Percentiles rank a stretch among this genome's conserved stretches.
Evolutionary conservation across 495 filamentous ascomycete species (phyloP).

Genomic region (Platismatia glauca): DNA sequence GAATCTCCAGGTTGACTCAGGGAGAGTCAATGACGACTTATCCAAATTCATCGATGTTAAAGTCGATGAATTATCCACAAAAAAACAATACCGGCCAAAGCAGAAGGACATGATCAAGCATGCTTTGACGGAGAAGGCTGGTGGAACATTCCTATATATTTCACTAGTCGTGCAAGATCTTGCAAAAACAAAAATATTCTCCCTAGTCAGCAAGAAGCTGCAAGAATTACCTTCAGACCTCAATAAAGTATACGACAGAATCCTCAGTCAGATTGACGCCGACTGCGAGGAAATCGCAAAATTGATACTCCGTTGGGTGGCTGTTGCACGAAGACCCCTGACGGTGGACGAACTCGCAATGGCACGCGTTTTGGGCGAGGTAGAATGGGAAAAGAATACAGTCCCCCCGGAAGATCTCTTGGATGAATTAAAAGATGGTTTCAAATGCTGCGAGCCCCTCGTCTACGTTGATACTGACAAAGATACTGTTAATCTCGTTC

Average conservation of each 20-base stretch:
- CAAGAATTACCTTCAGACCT: conserved; percentile 21
- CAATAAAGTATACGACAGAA: conserved; percentile 22
- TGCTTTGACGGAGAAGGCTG: conserved; percentile 28
- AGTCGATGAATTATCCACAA: conserved; percentile 30
- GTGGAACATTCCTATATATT: conserved; percentile 42
- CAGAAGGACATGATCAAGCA: conserved; percentile 26
- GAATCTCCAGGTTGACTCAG: conserved; percentile 24
- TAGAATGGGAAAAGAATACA: background rate
- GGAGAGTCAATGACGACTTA: conserved; percentile 26
- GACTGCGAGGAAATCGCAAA: conserved; percentile 16
- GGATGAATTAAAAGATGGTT: conserved; percentile 13
- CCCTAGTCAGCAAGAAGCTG: background rate
- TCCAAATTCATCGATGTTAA: conserved; percentile 30
- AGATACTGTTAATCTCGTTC: conserved; percentile 25
- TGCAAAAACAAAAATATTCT: conserved; percentile 18
- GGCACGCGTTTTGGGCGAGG: conserved; percentile 3
- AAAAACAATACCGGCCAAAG: conserved; percentile 20
- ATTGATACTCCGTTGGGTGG: conserved; percentile 24
- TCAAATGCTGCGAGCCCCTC: conserved; percentile 17
- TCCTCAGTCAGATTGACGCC: conserved; percentile 19
- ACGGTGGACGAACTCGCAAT: conserved; percentile 24
- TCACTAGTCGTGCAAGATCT: conserved; percentile 37
- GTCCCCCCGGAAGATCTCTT: conserved; percentile 4
- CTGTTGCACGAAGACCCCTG: conserved; percentile 25
- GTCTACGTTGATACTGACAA: conserved; percentile 20